Percentiles rank a stretch among this genome's conserved stretches.
Conservation (phyloP, 495 filamentous ascomycete genomes). For the Pseudomonodictys pantanalensis region DNA sequence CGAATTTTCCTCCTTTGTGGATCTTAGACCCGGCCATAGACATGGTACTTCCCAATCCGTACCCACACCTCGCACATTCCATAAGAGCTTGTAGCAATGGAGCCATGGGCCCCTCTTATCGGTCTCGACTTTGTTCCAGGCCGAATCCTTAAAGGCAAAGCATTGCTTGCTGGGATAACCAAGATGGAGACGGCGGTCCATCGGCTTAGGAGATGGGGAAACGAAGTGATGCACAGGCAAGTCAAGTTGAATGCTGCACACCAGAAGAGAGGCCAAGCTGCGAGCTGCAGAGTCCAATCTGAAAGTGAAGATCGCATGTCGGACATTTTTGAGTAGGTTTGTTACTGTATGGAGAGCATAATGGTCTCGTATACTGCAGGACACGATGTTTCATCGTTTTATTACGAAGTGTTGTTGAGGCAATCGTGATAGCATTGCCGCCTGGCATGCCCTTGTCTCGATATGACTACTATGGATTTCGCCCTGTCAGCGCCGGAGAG, state of each 20-base stretch:
- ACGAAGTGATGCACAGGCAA: neutral
- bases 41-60: too few relatives aligned
- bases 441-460: too few relatives aligned
- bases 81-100: neutral
- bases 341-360: too few relatives aligned
- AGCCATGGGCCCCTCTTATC: neutral
- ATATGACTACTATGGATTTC: too few relatives aligned
- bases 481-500: too few relatives aligned
- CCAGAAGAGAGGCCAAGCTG: neutral
- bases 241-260: neutral
- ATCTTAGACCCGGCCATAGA: too few relatives aligned
- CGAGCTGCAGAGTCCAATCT: neutral
- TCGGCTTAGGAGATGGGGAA: neutral
- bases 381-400: too few relatives aligned
- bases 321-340: neutral
- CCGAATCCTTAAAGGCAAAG: neutral
- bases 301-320: neutral
- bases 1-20: neutral
- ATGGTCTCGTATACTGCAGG: too few relatives aligned
- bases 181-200: slow-evolving; percentile 4
- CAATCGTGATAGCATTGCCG: too few relatives aligned
- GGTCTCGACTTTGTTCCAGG: neutral
- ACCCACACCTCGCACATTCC: too few relatives aligned
- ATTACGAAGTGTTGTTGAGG: too few relatives aligned
- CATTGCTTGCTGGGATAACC: neutral